phyloP scores from a whole-genome alignment of 148 eudicot species.

The Camellia sinensis region DNA sequence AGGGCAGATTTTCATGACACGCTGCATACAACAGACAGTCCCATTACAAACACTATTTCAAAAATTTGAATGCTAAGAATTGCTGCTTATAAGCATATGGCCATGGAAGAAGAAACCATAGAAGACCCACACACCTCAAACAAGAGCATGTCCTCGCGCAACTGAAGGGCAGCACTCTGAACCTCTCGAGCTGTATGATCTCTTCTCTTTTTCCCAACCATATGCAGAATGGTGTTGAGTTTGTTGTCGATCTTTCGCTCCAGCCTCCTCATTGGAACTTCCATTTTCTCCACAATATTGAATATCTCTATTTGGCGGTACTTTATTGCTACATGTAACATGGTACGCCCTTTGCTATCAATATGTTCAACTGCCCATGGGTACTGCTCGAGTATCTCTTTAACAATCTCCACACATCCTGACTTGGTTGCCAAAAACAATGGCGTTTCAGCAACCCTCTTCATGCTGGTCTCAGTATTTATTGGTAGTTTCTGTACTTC shows the following conservation, averaged over 20 bases:
- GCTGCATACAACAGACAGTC: background rate
- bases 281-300: background rate
- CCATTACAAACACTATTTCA: background rate
- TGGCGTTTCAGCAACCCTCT: background rate
- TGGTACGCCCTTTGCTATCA: background rate
- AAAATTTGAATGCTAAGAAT: too few species aligned
- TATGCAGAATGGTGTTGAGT: background rate
- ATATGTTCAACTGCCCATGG: constrained; percentile 14
- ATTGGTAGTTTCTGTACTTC: too few species aligned
- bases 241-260: background rate
- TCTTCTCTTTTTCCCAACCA: background rate
- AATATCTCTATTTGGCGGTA: constrained; percentile 5
- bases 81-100: too few species aligned
- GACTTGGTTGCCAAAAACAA: constrained; percentile 8
- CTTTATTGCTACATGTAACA: constrained; percentile 9
- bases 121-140: background rate
- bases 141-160: constrained; percentile 6
- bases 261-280: background rate
- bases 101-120: background rate
- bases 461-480: background rate
- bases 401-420: constrained; percentile 3
- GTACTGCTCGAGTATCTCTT: background rate
- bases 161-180: background rate
- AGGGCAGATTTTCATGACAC: background rate
- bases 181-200: background rate